Evolutionary conservation across 2,329 filamentous ascomycete species (phyloP).

Genomic region (Colletotrichum gloeosporioides): DNA sequence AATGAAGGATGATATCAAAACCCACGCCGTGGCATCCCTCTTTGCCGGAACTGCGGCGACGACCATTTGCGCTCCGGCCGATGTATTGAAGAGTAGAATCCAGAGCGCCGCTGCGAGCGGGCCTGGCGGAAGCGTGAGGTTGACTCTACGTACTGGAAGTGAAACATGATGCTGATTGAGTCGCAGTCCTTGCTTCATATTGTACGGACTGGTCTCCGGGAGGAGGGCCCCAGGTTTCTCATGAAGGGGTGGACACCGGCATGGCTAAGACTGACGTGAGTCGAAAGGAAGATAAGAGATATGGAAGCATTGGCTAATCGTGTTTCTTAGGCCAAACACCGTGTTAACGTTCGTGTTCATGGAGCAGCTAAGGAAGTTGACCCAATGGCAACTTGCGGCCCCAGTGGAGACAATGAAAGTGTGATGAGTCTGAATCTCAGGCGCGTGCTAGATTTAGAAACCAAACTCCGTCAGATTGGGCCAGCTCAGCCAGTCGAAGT

Average conservation of each 20-base stretch:
- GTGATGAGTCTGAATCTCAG: background rate
- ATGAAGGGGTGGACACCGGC: constrained; percentile 53
- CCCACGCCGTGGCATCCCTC: constrained; percentile 44
- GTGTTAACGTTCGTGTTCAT: constrained; percentile 53
- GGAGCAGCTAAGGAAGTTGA: constrained; percentile 45
- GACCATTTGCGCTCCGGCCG: constrained; percentile 49
- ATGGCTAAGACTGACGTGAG: constrained; percentile 47
- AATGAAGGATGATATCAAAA: constrained; percentile 42
- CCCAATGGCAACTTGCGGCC: constrained; percentile 13
- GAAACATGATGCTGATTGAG: background rate
- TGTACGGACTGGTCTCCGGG: constrained; percentile 35
- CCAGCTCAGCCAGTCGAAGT: constrained; percentile 63
- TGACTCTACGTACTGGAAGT: background rate
- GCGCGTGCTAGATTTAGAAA: constrained; percentile 17
- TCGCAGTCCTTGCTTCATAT: constrained; percentile 38
- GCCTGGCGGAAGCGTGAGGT: constrained; percentile 9
- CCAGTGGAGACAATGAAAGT: constrained; percentile 15
- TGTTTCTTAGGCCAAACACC: constrained; percentile 41
- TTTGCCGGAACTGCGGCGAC: constrained; percentile 51
- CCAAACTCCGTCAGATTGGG: constrained; percentile 46
- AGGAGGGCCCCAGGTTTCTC: constrained; percentile 45
- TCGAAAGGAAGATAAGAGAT: constrained; percentile 17
- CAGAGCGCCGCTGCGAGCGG: constrained; percentile 34
- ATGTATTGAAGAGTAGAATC: constrained; percentile 49
- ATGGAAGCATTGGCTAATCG: background rate